phyloP scores from a whole-genome alignment of 2,329 filamentous ascomycete genomes.

The Verticillium zaregamsianum region DNA sequence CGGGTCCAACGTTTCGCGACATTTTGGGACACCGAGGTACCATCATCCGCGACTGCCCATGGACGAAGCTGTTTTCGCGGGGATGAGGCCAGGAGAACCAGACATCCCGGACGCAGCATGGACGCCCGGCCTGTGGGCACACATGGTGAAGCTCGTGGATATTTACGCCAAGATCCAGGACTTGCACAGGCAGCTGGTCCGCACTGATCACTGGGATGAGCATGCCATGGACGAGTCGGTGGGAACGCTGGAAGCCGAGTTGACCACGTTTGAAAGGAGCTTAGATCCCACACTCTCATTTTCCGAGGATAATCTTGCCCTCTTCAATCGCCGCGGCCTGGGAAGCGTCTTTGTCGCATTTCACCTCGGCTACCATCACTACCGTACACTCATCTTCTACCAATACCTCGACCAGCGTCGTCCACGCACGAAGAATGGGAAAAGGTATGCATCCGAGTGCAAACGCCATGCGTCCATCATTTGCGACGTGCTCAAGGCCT shows the following conservation, averaged over 20 bases:
- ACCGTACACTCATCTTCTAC: slow-evolving; percentile 27
- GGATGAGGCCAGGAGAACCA: slow-evolving; percentile 18
- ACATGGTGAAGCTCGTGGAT: slow-evolving; percentile 26
- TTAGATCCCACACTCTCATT: slow-evolving; percentile 15
- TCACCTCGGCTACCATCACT: slow-evolving; percentile 29
- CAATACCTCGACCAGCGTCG: slow-evolving; percentile 26
- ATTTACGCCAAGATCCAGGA: slow-evolving; percentile 27
- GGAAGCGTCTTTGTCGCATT: slow-evolving; percentile 27
- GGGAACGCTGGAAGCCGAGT: slow-evolving; percentile 12
- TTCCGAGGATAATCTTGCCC: slow-evolving; percentile 20
- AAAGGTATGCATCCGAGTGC: slow-evolving; percentile 23
- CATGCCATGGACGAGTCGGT: slow-evolving; percentile 17
- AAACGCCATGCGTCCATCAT: slow-evolving; percentile 23
- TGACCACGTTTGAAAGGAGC: slow-evolving; percentile 18
- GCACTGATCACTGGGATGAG: slow-evolving; percentile 23
- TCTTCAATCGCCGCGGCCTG: slow-evolving; percentile 18
- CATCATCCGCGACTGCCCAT: slow-evolving; percentile 18
- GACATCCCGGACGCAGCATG: slow-evolving; percentile 12
- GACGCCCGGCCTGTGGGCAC: slow-evolving; percentile 24
- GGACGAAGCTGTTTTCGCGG: slow-evolving; percentile 18
- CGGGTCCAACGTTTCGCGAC: slow-evolving; percentile 20
- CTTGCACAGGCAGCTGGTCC: slow-evolving; percentile 22
- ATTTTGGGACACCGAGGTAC: slow-evolving; percentile 16
- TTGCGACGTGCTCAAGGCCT: slow-evolving; percentile 23
- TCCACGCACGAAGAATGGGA: slow-evolving; percentile 20